Evolutionary conservation across 805 yeast species (phyloP).

Genomic region (Grigorovia yakushimaensis): DNA sequence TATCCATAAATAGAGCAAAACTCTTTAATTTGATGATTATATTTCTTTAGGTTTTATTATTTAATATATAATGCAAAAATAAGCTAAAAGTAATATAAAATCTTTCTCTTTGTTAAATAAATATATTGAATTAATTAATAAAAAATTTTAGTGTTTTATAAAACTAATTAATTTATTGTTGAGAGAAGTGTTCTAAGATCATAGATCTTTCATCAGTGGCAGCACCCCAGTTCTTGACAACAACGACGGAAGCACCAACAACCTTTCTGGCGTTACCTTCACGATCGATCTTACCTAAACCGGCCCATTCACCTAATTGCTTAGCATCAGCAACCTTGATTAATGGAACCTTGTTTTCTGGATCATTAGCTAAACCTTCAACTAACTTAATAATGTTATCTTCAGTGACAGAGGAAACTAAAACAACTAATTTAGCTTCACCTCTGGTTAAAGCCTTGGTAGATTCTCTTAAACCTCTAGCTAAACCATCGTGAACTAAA

Average conservation of each 20-base stretch:
- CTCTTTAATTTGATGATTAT: not conserved
- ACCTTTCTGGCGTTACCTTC: conserved; percentile 99
- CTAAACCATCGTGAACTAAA: conserved; percentile 97
- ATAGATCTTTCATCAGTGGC: conserved; percentile 95
- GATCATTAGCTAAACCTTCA: conserved; percentile 98
- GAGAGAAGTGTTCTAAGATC: conserved; percentile 91
- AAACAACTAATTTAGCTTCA: conserved; percentile 95
- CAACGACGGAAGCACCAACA: conserved; percentile 99
- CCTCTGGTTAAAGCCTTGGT: conserved; percentile 96
- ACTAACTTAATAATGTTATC: conserved; percentile 92
- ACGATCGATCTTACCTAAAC: conserved; percentile 98
- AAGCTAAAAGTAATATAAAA: not conserved
- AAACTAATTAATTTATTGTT: conserved; percentile 45
- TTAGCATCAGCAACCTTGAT: conserved; percentile 99
- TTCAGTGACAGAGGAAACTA: conserved; percentile 98
- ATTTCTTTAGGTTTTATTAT: not conserved
- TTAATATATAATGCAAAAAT: not conserved
- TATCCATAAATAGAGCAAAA: no score
- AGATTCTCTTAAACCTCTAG: conserved; percentile 99
- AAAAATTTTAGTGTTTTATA: not conserved
- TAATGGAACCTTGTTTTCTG: conserved; percentile 92
- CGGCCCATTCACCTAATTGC: conserved; percentile 99
- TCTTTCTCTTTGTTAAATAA: not conserved
- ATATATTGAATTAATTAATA: not conserved
- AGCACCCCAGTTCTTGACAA: conserved; percentile 99